Base-by-base conservation (phyloP, 768 basidiomycete species). In the Saitozyma podzolica region DNA sequence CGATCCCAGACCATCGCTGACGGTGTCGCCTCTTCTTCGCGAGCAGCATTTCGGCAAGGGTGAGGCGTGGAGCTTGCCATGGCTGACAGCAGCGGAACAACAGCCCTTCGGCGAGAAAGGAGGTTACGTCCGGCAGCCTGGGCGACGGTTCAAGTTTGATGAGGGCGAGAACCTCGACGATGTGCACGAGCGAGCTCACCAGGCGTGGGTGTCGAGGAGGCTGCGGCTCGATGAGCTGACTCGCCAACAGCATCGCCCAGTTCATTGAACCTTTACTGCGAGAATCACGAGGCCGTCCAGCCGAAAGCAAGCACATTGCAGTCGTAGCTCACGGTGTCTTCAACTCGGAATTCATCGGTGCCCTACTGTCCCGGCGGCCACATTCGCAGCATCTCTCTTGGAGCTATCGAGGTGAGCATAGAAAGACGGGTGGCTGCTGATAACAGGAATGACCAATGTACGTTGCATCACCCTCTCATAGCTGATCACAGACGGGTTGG, bases 291-390 rank as follows among this genome's bases (percentile, higher is more conserved):
- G 74, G 74, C 20, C 53, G 61, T 51, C 56, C 72, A 14, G 14
- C 69, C 41, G 48, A 62, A 60, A 57, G 69, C 43, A 50, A 67
- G 66, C 73, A 75, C 75, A 53, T 79, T 29, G 70, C 81, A 1
- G 74, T 83, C 7, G 80, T 82, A 5, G 81, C 80, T 45, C 82
- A 83, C 62, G 81, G 81, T 0, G 81, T 83, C 65, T 81, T 80
- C 68, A 78, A 81, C 52, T 62, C 72, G 9, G 81, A 82, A 63
- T 77, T 80, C 58, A 64, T 82, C 7, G 80, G 77, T 2, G 78
- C 78, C 0, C 56, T 82, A 51, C 16, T 80, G 55, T 63, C 79
- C 56, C 59, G 68, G 50, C 29, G 79, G 66, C 61, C 73, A 62
- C 43, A 69, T 40, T 2, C 67, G 62, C 52, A 58, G 52, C 62